phyloP scores from a whole-genome alignment of 441 rosid genomes.

The Geranium incanum region DNA sequence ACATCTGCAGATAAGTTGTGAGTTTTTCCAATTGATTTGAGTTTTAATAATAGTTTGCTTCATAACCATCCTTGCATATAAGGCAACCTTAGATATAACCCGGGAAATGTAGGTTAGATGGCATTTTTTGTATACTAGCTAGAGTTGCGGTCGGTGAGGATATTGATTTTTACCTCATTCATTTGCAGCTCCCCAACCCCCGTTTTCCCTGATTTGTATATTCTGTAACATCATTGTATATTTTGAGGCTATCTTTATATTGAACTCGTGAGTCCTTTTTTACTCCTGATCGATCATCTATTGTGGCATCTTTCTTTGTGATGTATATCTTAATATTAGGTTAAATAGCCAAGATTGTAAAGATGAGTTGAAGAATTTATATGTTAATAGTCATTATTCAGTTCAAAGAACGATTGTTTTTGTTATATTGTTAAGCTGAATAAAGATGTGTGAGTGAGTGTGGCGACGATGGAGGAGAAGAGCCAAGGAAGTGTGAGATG shows the following conservation, averaged over 20 bases:
- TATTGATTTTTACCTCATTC: conserved; percentile 17
- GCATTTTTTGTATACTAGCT: conserved; percentile 40
- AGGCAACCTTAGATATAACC: background rate
- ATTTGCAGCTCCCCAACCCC: background rate
- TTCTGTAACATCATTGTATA: conserved; percentile 4
- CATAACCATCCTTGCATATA: background rate
- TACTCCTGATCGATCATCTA: too few relatives aligned
- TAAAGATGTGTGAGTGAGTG: too few relatives aligned
- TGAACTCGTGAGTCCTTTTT: background rate
- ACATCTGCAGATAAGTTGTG: conserved; percentile 19
- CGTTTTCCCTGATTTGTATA: background rate
- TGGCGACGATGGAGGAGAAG: too few relatives aligned
- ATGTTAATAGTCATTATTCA: too few relatives aligned
- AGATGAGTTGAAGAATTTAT: too few relatives aligned
- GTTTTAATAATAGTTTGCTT: conserved; percentile 20
- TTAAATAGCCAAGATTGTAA: too few relatives aligned
- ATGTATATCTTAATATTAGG: too few relatives aligned
- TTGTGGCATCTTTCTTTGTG: too few relatives aligned
- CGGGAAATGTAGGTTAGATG: conserved; percentile 13
- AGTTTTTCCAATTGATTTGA: conserved; percentile 23
- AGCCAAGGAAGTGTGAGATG: too few relatives aligned
- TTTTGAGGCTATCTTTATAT: background rate
- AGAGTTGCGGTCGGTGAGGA: conserved; percentile 21
- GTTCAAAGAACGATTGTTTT: too few relatives aligned
- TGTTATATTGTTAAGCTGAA: too few relatives aligned